Base-by-base conservation (phyloP, 768 basidiomycete species). In the Boletellus sp. region DNA sequence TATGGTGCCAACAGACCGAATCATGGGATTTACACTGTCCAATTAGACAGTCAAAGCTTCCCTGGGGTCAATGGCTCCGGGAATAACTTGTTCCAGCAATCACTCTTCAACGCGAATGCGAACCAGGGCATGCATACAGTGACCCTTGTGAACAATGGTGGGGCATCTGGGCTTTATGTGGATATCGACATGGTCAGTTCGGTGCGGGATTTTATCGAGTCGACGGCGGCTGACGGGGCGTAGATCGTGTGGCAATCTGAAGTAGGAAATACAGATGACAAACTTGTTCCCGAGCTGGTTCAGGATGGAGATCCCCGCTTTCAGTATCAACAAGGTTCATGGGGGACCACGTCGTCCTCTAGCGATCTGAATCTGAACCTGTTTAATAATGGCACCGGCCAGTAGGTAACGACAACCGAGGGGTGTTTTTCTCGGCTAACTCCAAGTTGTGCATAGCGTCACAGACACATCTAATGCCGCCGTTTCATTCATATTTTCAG, bases 1-100 rank as follows among this genome's bases (percentile, higher is more conserved):
- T 80, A 70, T 54, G 79, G 80, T 20, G 71, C 78, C 15, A 76
- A 77, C 55, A 69, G 78, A 40, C 51, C 52, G 2, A 78, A 76
- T 50, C 77, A 80, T 55, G 77, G 79, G 0, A 50, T 46, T 2
- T 82, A 73, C 53, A 67, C 72, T 33, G 68, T 81, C 32, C 64
- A 63, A 33, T 55, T 81, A 3, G 78, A 80, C 60, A 54, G 61
- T 23, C 55, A 37, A 7, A 48, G 42, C 35, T 70, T 61, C 45
- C 48, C 65, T 12, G 50, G 58, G 13, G 40, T 52, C 37, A 69
- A 69, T 50, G 77, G 74, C 6, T 42, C 52, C 11, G 59, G 58
- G 22, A 49, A 57, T 43, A 42, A 54, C 28, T 28, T 60, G 8
- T 80, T 75, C 51, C 74, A 78, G 55, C 67, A 70, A 22, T 48